Evolutionary conservation across 768 basidiomycete genomes (phyloP), one percentile per base, ranked within the genome.

Genomic region (Leccinellum albellum): DNA sequence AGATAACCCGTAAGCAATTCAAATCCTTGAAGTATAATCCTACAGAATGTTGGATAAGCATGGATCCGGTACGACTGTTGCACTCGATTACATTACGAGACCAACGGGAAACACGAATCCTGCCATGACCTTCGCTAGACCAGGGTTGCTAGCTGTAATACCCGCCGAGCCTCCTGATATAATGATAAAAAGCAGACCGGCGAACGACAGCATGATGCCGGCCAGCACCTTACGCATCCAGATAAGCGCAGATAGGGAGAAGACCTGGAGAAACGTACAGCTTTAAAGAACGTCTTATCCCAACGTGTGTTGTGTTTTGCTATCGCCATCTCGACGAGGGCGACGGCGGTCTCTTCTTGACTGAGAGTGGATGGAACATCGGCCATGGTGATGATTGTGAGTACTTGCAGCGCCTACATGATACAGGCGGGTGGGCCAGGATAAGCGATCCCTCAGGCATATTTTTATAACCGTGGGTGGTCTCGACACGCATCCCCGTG

Each of bases 21-120:
- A 42, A 83, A 76, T 2, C 84, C 84, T 71, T 88, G 85, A 14
- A 89, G 73, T 12, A 86, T 78, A 57, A 90, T 88, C 88, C 88
- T 89, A 59, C 17, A 32, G 29, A 12, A 1, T 24, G 9, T 9
- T n/a, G 31, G 10, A 26, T 64, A 23, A 61, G 49, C 23, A 31
- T 33, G 13, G 5, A 17, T 10, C 20, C 6, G 10, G 48, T 20
- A 5, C 35, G 48, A 20, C 31, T 7, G 4, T 6, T 5, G 10
- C 1, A 8, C 17, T 20, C 13, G 59, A 77, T 58, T 62, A 89
- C 88, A 89, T 89, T 54, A 86, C 84, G 74, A 89, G 81, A 66
- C 88, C 88, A 2, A 87, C 85, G 8, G 88, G 88, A 69, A 89
- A 89, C 21, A 89, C 83, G 49, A 88, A 80, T 13, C 85, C 87